phyloP scores from a whole-genome alignment of 2,329 filamentous ascomycete species.

The Paraphoma chrysanthemicola region DNA sequence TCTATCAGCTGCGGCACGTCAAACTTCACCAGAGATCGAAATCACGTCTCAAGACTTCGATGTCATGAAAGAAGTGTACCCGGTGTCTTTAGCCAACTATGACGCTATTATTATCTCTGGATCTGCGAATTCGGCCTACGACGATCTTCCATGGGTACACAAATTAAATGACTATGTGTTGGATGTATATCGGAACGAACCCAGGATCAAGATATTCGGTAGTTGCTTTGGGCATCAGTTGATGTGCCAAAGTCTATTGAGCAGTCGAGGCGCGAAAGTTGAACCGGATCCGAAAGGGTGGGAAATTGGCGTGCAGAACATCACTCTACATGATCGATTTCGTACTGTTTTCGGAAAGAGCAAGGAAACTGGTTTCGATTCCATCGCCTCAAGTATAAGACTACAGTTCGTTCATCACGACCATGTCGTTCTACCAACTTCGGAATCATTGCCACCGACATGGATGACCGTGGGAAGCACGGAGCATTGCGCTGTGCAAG shows the following conservation, averaged over 20 bases:
- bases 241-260: slow-evolving; percentile 49
- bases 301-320: slow-evolving; percentile 35
- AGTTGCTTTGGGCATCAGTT: slow-evolving; percentile 56
- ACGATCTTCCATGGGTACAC: slow-evolving; percentile 35
- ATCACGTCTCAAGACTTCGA: slow-evolving; percentile 47
- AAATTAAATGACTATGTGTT: slow-evolving; percentile 35
- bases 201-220: slow-evolving; percentile 49
- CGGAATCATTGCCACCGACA: slow-evolving; percentile 20
- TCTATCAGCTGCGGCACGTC: slow-evolving; percentile 22
- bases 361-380: slow-evolving; percentile 1
- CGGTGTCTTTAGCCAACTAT: slow-evolving; percentile 32
- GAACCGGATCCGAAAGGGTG: slow-evolving; percentile 34
- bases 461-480: slow-evolving; percentile 35
- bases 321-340: slow-evolving; percentile 24
- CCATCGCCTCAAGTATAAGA: slow-evolving; percentile 17
- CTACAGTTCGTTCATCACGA: slow-evolving; percentile 52
- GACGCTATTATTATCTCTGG: slow-evolving; percentile 52
- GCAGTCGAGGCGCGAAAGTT: slow-evolving; percentile 22
- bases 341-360: neutral
- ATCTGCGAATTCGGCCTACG: slow-evolving; percentile 43
- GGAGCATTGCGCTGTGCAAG: slow-evolving; percentile 48
- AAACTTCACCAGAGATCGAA: slow-evolving; percentile 5
- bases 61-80: slow-evolving; percentile 46
- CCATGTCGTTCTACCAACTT: slow-evolving; percentile 42
- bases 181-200: slow-evolving; percentile 37